phyloP scores from a whole-genome alignment of 495 filamentous ascomycete species.

The Venustampulla echinocandica region DNA sequence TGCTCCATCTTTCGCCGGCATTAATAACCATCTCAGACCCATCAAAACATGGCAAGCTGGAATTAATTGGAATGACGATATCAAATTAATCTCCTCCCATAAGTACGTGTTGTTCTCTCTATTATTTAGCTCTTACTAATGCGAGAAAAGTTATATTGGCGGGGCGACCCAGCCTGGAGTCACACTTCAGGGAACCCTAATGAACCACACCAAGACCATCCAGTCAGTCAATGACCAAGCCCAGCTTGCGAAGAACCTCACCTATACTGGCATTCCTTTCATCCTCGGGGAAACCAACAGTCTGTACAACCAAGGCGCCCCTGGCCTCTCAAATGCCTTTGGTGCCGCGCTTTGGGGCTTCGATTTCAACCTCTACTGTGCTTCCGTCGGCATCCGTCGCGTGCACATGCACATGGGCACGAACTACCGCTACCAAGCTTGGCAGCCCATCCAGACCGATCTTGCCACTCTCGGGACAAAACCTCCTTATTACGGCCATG shows the following conservation, averaged over 20 bases:
- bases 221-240: conserved; percentile 30
- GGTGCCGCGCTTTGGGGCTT: conserved; percentile 63
- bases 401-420: conserved; percentile 62
- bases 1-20: conserved; percentile 54
- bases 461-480: conserved; percentile 50
- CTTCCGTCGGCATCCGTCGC: conserved; percentile 46
- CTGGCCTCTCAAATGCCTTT: conserved; percentile 58
- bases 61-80: conserved; percentile 38
- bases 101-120: conserved; percentile 35
- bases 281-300: conserved; percentile 61
- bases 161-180: conserved; percentile 54
- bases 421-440: conserved; percentile 48
- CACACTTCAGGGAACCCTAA: conserved; percentile 53
- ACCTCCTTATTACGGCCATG: conserved; percentile 58
- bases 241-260: conserved; percentile 28
- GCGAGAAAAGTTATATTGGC: conserved; percentile 47
- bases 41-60: conserved; percentile 43
- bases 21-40: conserved; percentile 42
- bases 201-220: conserved; percentile 55
- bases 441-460: conserved; percentile 51
- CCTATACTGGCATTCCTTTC: conserved; percentile 39
- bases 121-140: not conserved
- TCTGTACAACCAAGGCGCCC: conserved; percentile 54
- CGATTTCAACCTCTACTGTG: conserved; percentile 56
- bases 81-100: conserved; percentile 52